Evolutionary conservation across 352 stramenopile genomes (phyloP), one percentile per base, ranked within the genome.

Genomic region (Globisporangium recalcitrans): DNA sequence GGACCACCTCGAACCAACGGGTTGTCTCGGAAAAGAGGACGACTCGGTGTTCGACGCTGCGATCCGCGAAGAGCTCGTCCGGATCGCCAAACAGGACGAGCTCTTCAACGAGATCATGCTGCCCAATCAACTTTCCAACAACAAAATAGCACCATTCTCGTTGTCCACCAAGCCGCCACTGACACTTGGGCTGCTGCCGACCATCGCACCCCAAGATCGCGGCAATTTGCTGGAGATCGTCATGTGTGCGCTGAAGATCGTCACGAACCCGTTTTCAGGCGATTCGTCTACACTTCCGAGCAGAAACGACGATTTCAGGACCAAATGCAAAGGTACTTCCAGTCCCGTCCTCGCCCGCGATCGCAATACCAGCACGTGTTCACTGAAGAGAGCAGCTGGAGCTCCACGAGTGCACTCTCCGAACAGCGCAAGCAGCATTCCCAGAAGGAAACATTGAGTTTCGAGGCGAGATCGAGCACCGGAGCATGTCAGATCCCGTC

Each of bases 381-480:
- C 51, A 72, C 47, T 2, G 21, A 46, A 6, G 24, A 58, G 19
- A 75, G 64, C 19, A n/a, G 22, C 22, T 46, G 34, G 11, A 21
- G 19, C 8, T 16, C 9, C 24, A 9, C 13, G 10, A 54, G 22
- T 24, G 11, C 32, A 27, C 26, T 49, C 16, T 75, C 22, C 51
- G 32, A 16, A 21, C 47, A 34, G 63, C n/a, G 58, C 47, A 3
- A 0, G 21, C 22, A 54, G 7, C 60, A 51, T 21, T 74, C 85
- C 47, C 59, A 69, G 29, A 86, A 85, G 27, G 79, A 0, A 88
- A 88, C 46, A 82, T 88, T 34, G 48, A 49, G 36, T 88, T 88
- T 34, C 63, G 63, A 67, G 78, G 78, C 7, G 62, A 70, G 1
- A 14, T 85, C 8, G 59, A 75, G 52, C 5, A 44, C 4, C 73